Evolutionary conservation across 2,329 filamentous ascomycete genomes (phyloP).

Genomic region (Diplodia corticola): DNA sequence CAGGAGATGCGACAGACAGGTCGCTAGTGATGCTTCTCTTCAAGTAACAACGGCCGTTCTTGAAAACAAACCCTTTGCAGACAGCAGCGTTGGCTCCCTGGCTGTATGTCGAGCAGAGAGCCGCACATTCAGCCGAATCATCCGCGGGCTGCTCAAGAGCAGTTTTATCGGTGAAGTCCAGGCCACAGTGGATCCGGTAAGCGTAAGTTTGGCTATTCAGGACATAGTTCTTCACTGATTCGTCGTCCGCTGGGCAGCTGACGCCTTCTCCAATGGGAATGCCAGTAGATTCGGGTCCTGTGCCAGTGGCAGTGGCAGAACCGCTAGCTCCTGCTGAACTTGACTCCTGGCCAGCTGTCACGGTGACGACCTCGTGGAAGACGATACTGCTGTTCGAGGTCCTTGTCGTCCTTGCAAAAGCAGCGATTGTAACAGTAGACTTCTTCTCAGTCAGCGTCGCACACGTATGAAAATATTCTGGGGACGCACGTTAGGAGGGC

Average conservation of each 20-base stretch:
- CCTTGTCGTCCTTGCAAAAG: conserved; percentile 13
- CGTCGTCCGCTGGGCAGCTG: conserved; percentile 14
- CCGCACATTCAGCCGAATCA: conserved; percentile 15
- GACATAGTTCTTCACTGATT: conserved; percentile 4
- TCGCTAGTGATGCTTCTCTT: conserved; percentile 6
- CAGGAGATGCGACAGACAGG: neutral
- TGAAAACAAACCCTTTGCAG: conserved; percentile 14
- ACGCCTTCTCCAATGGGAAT: neutral
- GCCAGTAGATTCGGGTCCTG: neutral
- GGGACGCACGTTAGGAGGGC: conserved; percentile 30
- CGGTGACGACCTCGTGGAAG: conserved; percentile 25
- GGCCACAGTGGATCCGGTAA: conserved; percentile 15
- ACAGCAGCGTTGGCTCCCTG: neutral
- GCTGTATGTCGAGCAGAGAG: conserved; percentile 16
- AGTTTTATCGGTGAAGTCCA: neutral
- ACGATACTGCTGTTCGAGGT: conserved; percentile 28
- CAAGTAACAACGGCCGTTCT: neutral
- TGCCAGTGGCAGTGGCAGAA: neutral
- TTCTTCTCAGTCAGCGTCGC: conserved; percentile 1
- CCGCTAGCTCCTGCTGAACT: neutral
- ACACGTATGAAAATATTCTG: neutral
- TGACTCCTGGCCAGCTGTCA: conserved; percentile 23
- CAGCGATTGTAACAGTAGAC: conserved; percentile 18
- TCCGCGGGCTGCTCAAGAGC: neutral
- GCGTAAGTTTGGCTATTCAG: conserved; percentile 11